Evolutionary conservation across 1,139 yeast species (phyloP), one percentile per base, ranked within the genome.

Genomic region (Sugiyamaella neomexicana): DNA sequence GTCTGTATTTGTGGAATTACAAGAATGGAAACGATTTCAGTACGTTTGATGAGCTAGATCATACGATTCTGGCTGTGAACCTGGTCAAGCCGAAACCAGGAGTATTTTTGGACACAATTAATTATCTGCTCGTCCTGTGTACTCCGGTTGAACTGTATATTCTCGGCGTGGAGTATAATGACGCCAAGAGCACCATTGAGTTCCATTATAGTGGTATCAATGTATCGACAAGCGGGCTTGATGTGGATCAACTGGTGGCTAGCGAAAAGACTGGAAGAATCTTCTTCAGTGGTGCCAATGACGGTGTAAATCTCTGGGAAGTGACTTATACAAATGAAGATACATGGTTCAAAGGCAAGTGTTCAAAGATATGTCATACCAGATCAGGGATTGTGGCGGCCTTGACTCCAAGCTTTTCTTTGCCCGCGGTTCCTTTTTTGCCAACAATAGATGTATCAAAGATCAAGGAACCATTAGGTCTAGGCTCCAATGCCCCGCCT

Each of bases 301-400:
- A 88, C 62, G 95, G 93, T 2, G 74, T 80, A 45, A 84, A 91
- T 63, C 77, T 95, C 48, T 93, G 97, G 96, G 90, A 89, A 66
- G 75, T 93, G 55, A 85, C 82, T 57, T 95, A 95, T 67, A 81
- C 91, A n/a, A 86, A 85, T 60, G 82, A 86, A 37, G 93, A 91
- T 46, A 86, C 89, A 50, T 93, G 97, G 87, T 89, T 89, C 66
- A 83, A 85, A 59, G 86, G 88, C 65, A 86, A 84, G 63, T 89
- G 96, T 66, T 84, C 83, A 60, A 90, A 89, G 68, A 81, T 85
- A 32, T 89, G 97, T 67, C 77, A 68, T 46, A 72, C 76, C 3
- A 59, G 70, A 50, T 57, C 60, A 34, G 61, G 64, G 7, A 32
- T 65, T 25, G 55, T 60, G 8, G 55, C 66, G 1, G 60, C 63